Evolutionary conservation across 1,139 yeast genomes (phyloP).

Genomic region (Magnusiomyces ingens): DNA sequence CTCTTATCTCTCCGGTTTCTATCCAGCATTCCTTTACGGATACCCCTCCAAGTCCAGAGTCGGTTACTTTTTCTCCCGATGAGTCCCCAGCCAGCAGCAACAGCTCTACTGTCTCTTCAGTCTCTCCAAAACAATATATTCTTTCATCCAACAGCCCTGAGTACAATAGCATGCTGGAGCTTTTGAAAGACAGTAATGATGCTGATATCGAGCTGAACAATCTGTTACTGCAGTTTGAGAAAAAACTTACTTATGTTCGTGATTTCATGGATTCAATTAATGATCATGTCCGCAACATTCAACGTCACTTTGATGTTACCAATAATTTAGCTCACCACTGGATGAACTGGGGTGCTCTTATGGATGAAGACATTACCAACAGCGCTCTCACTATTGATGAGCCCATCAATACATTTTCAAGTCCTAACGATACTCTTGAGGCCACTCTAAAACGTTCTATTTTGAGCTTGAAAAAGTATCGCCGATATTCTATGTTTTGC

Average conservation of each 20-base stretch:
- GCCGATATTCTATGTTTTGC: conserved; percentile 24
- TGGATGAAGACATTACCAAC: conserved; percentile 8
- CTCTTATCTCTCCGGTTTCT: conserved; percentile 4
- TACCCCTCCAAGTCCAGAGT: background rate
- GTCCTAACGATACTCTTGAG: background rate
- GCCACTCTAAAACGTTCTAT: background rate
- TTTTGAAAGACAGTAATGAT: conserved; percentile 18
- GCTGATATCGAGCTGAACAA: conserved; percentile 23
- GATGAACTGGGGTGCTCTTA: conserved; percentile 21
- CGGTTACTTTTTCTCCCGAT: background rate
- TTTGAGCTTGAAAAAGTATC: conserved; percentile 2
- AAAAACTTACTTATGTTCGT: conserved; percentile 18
- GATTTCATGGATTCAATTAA: conserved; percentile 22
- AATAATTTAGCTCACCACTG: conserved; percentile 23
- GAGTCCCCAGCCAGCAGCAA: background rate
- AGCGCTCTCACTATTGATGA: background rate
- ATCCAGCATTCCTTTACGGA: background rate
- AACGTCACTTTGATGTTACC: conserved; percentile 24
- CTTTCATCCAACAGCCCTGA: conserved; percentile 1
- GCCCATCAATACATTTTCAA: conserved; percentile 1
- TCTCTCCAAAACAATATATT: background rate
- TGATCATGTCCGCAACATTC: conserved; percentile 18
- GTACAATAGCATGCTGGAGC: conserved; percentile 14
- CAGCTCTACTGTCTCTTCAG: background rate
- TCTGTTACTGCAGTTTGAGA: conserved; percentile 20